A percentile compares a stretch with the other conserved stretches of the same genome.
Conservation (phyloP, 2,329 filamentous ascomycete species). For the Penicillium sp. region DNA sequence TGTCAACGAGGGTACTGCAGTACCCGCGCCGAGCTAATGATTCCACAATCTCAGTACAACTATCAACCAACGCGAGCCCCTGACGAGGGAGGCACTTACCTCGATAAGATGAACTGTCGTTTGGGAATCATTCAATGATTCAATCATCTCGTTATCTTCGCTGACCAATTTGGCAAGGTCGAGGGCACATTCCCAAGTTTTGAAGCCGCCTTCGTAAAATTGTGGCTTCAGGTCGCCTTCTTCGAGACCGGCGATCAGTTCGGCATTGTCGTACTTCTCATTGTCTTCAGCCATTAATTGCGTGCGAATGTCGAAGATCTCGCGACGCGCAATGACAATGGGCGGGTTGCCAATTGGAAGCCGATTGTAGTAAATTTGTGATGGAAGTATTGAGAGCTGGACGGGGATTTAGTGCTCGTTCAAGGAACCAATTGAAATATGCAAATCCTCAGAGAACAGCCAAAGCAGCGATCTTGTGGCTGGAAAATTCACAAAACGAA, state of each 20-base stretch:
- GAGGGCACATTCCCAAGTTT: slow-evolving; percentile 62
- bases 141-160: slow-evolving; percentile 12
- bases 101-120: slow-evolving; percentile 38
- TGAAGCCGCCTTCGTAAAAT: slow-evolving; percentile 63
- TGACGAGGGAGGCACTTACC: slow-evolving; percentile 18
- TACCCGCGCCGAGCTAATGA: slow-evolving; percentile 56
- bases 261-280: slow-evolving; percentile 39
- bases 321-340: slow-evolving; percentile 47
- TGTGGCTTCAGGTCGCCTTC: slow-evolving; percentile 54
- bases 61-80: not conserved
- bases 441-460: too few relatives aligned
- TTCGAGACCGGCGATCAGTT: slow-evolving; percentile 44
- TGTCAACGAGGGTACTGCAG: slow-evolving; percentile 52
- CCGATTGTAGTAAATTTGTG: slow-evolving; percentile 54
- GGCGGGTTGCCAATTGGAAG: slow-evolving; percentile 37
- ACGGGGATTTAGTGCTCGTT: slow-evolving; percentile 5
- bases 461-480: too few relatives aligned
- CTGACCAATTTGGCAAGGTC: slow-evolving; percentile 47
- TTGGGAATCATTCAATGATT: slow-evolving; percentile 8
- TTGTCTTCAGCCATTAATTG: slow-evolving; percentile 57
- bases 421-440: not conserved
- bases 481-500: not conserved
- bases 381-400: slow-evolving; percentile 52
- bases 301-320: slow-evolving; percentile 58
- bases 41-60: not conserved